Percentiles rank a stretch among this genome's conserved stretches.
Conservation (phyloP, 176 grass and related monocot genomes). For the Carex scoparia region DNA sequence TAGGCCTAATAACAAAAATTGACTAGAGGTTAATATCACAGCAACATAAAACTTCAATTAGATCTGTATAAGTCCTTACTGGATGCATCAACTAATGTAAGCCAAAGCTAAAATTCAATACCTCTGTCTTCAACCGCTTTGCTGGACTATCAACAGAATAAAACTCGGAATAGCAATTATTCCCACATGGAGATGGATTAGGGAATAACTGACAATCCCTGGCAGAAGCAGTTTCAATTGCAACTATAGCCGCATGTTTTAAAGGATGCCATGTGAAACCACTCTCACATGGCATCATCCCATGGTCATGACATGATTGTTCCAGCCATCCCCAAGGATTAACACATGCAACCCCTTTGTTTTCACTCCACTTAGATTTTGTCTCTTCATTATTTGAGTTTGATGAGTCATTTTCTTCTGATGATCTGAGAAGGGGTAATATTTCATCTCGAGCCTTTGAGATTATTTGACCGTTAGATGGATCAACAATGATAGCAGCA, state of each 20-base stretch:
- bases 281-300: slow-evolving; percentile 18
- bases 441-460: slow-evolving; percentile 53
- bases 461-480: slow-evolving; percentile 58
- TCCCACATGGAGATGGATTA: slow-evolving; percentile 23
- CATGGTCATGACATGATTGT: slow-evolving; percentile 25
- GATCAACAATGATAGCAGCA: slow-evolving; percentile 78
- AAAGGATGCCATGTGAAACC: slow-evolving; percentile 75
- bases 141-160: slow-evolving; percentile 40
- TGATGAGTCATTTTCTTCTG: slow-evolving; percentile 11
- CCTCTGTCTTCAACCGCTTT: slow-evolving; percentile 59
- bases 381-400: slow-evolving; percentile 13
- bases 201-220: slow-evolving; percentile 60
- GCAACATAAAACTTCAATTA: not conserved
- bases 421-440: slow-evolving; percentile 12
- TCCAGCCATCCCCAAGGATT: slow-evolving; percentile 68
- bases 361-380: slow-evolving; percentile 23
- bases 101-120: slow-evolving; percentile 37
- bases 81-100: not conserved
- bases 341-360: slow-evolving; percentile 50
- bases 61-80: not conserved
- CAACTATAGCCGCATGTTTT: slow-evolving; percentile 74
- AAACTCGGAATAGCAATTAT: slow-evolving; percentile 23
- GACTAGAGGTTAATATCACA: not conserved
- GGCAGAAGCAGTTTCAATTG: slow-evolving; percentile 67
- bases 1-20: not conserved